phyloP scores from a whole-genome alignment of 305 asterid species.

The Andrographis paniculata region DNA sequence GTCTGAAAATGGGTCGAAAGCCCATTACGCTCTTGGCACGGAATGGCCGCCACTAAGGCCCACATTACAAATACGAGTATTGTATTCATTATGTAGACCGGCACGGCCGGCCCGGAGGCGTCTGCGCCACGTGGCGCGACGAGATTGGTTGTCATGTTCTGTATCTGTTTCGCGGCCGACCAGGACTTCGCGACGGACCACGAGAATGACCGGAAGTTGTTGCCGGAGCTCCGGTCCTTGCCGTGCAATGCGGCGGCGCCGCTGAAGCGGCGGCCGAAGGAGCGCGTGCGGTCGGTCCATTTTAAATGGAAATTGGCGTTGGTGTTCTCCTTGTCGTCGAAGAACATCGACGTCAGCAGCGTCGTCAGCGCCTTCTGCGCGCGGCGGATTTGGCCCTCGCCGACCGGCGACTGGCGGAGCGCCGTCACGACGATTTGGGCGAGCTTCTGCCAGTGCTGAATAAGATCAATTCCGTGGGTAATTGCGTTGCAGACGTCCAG shows the following conservation, averaged over 20 bases:
- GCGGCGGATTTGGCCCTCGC: slow-evolving; percentile 73
- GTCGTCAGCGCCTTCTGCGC: slow-evolving; percentile 56
- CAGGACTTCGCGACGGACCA: slow-evolving; percentile 66
- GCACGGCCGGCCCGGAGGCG: slow-evolving; percentile 40
- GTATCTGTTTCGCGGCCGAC: slow-evolving; percentile 79
- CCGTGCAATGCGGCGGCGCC: too few relatives aligned
- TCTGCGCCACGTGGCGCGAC: slow-evolving; percentile 76
- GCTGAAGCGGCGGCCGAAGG: slow-evolving; percentile 61
- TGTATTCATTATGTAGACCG: slow-evolving; percentile 56
- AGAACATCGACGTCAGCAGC: slow-evolving; percentile 43
- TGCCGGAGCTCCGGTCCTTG: not conserved
- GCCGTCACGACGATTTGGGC: slow-evolving; percentile 57
- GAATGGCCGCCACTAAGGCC: slow-evolving; percentile 78
- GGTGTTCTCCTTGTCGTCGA: slow-evolving; percentile 55
- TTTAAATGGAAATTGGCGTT: slow-evolving; percentile 25
- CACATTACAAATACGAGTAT: slow-evolving; percentile 71
- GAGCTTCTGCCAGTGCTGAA: slow-evolving; percentile 67
- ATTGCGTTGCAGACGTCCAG: slow-evolving; percentile 77
- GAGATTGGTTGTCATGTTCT: slow-evolving; percentile 51
- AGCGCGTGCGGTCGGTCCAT: slow-evolving; percentile 53
- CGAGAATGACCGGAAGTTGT: slow-evolving; percentile 48
- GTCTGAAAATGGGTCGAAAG: slow-evolving; percentile 42
- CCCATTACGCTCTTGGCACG: slow-evolving; percentile 77
- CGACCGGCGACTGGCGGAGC: slow-evolving; percentile 43
- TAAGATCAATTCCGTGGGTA: slow-evolving; percentile 63